Evolutionary conservation across 1,284 basidiomycete species (phyloP), one percentile per base, ranked within the genome.

Genomic region (Ceratorhiza oryzae-sativae): DNA sequence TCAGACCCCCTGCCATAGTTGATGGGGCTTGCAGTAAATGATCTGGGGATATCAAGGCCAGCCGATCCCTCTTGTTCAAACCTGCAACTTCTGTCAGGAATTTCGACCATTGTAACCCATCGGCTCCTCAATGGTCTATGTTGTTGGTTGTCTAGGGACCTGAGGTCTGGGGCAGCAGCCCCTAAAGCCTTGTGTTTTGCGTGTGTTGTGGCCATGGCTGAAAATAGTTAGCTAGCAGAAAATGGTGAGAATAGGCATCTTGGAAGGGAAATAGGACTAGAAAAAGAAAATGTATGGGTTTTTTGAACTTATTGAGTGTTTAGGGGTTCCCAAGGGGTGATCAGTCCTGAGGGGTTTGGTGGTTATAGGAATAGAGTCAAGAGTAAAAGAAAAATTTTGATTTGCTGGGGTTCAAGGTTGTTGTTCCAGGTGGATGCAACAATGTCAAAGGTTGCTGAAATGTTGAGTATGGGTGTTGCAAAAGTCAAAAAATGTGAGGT

Each of bases 311-410:
- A 56, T 6, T 1, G 32, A 39, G 13, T 59, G 32, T 60, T 60
- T 60, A 45, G 42, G 58, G 58, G 32, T n/a, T 60, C 58, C 58
- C 9, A 45, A 20, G 20, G 58, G 36, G 36, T 60, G 58, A 60
- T 60, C 58, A 60, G 23, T 41, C 58, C 39, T 10, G 23, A 13
- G 20, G 36, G 58, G 36, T 60, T 60, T 60, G 36, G 36, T 45
- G 18, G 53, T 42, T 42, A 27, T 41, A 27, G 15, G 56, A 5
- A 15, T 20, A n/a, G 36, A 27, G 34, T 41, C 9, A 42, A 27
- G 8, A 45, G 27, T 27, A 25, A 42, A 45, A 27, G 15, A 60
- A 45, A 60, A n/a, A n/a, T n/a, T n/a, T 32, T 55, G 1, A 15
- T 15, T 23, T 20, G 25, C 45, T 60, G 30, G 9, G 4, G 6